These are phyloP conservation scores for Leptosphaerulina australis DNA, from an alignment of 2,329 filamentous ascomycete genomes.

Conservation along the genomic window DNA sequence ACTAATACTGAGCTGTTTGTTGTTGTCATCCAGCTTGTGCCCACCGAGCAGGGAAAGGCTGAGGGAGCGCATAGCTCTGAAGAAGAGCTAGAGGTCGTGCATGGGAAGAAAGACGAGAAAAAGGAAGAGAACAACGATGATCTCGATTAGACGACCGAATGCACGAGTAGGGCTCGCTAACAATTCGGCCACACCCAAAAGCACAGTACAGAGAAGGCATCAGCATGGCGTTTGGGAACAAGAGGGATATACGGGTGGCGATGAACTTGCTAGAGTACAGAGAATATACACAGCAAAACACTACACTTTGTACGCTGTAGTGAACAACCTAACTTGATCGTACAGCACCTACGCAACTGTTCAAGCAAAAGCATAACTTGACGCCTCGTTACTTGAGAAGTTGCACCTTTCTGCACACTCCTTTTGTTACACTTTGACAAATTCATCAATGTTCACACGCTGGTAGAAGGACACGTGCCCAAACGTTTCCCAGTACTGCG, in stretches of 20 bases:
- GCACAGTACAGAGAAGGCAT: too few relatives aligned
- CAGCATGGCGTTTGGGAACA: background rate
- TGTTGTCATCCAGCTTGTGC: conserved; percentile 77
- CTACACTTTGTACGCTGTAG: too few relatives aligned
- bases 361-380: too few relatives aligned
- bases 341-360: too few relatives aligned
- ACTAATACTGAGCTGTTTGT: conserved; percentile 80
- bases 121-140: conserved; percentile 30
- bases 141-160: conserved; percentile 25
- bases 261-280: too few relatives aligned
- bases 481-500: conserved; percentile 77
- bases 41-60: conserved; percentile 62
- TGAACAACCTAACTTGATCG: too few relatives aligned
- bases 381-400: background rate
- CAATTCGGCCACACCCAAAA: too few relatives aligned
- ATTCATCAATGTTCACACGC: conserved; percentile 54
- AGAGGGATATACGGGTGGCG: too few relatives aligned
- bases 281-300: too few relatives aligned
- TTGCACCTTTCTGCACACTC: too few relatives aligned
- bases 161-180: too few relatives aligned
- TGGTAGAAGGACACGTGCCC: conserved; percentile 58
- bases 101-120: conserved; percentile 17
- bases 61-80: conserved; percentile 29
- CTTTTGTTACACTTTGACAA: conserved; percentile 28
- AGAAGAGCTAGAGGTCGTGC: conserved; percentile 34